Evolutionary conservation across 371 early-diverging fungal genomes (phyloP).

Genomic region (Apophysomyces elegans): DNA sequence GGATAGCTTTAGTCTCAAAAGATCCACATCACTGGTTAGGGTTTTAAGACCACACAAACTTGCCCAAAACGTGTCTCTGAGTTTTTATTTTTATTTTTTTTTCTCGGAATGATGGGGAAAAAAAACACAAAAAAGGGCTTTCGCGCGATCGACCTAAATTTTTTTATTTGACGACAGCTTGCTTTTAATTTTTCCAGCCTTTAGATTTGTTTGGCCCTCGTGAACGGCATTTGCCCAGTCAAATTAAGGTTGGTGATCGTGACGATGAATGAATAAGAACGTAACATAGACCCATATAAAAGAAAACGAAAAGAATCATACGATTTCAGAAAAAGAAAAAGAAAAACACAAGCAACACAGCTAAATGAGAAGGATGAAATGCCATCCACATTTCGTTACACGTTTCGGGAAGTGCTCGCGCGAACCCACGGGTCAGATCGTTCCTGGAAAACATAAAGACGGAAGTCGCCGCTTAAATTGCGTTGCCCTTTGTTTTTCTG

Average conservation of each 20-base stretch:
- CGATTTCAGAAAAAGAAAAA: neutral
- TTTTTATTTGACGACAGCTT: slow-evolving; percentile 1
- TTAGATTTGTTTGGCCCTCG: neutral
- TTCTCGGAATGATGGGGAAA: neutral
- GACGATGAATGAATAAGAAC: neutral
- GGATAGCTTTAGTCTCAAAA: no score
- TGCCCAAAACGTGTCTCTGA: no score
- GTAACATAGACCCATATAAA: neutral
- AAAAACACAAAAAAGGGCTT: neutral
- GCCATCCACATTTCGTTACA: slow-evolving; percentile 1
- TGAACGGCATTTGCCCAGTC: neutral
- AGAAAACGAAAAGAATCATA: neutral
- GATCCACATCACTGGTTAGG: no score
- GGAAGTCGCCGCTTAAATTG: slow-evolving; percentile 8
- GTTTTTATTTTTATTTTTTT: neutral
- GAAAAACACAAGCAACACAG: neutral
- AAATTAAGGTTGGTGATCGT: neutral
- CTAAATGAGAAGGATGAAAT: neutral
- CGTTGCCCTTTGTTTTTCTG: neutral
- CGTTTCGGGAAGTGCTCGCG: slow-evolving; percentile 3
- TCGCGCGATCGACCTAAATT: slow-evolving; percentile 9
- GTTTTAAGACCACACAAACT: no score
- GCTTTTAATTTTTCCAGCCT: no score
- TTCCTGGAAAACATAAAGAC: slow-evolving; percentile 4
- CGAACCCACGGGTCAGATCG: neutral